Conservation (phyloP, 2,329 filamentous ascomycete genomes). For the Ophiosphaerella narmari region DNA sequence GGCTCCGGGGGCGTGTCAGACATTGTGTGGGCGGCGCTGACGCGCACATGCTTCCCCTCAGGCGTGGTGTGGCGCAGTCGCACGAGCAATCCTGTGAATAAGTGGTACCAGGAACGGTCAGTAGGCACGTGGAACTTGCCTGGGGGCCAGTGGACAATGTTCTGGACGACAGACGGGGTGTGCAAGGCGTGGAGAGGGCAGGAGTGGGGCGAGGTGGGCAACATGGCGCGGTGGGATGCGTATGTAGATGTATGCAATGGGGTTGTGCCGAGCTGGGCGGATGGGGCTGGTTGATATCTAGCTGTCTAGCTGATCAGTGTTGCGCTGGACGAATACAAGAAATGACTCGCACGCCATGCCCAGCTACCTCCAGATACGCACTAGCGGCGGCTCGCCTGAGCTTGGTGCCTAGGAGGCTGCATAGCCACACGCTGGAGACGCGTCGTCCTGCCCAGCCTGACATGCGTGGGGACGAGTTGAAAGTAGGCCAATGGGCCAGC, state of each 20-base stretch:
- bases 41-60: conserved; percentile 80
- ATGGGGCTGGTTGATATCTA: conserved; percentile 26
- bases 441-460: no score
- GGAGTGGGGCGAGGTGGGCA: conserved; percentile 51
- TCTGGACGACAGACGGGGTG: conserved; percentile 81
- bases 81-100: conserved; percentile 92
- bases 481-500: no score
- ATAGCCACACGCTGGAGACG: no score
- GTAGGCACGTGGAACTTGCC: conserved; percentile 80
- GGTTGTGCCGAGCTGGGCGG: conserved; percentile 56
- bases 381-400: no score
- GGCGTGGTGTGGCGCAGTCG: conserved; percentile 93
- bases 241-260: conserved; percentile 55
- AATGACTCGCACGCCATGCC: no score
- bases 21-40: conserved; percentile 95
- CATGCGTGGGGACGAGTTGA: no score
- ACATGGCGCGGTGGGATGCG: conserved; percentile 50
- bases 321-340: no score
- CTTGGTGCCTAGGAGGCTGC: no score
- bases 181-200: conserved; percentile 60
- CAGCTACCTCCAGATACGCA: no score
- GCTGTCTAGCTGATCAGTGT: no score
- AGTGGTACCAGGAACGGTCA: conserved; percentile 97
- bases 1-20: conserved; percentile 92
- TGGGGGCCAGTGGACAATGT: conserved; percentile 94